Evolutionary conservation across 345 rosid genomes (phyloP), one percentile per base, ranked within the genome.

Genomic region (Sisymbrium altissimum): DNA sequence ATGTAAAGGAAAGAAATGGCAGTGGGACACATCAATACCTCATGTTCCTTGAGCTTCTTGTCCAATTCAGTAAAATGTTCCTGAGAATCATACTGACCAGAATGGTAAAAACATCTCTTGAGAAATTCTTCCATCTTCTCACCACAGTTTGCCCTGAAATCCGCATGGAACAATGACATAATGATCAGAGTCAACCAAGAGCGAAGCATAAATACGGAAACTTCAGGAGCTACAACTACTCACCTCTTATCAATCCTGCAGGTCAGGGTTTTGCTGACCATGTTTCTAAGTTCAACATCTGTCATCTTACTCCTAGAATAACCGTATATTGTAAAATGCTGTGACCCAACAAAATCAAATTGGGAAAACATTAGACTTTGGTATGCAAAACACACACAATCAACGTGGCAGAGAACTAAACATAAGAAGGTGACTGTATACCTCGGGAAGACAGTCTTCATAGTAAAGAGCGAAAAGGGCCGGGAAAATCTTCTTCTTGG

Each of bases 281-380:
- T 90, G 80, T 73, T 79, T 80, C 97, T 82, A 35, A 95, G 97
- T 66, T 95, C 99, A 25, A 80, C 93, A 81, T 92, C 97, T 1
- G 91, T 86, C 99, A 95, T 95, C 81, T 92, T 91, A 83, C 97
- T 95, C 81, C 99, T 85, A 50, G 99, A 93, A 84, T 95, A 95
- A 52, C 99, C 99, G 11, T 70, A 95, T 41, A 95, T 74, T 0
- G 97, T 90, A 77, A 95, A 95, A 78, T 92, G 96, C 99, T 96
- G 83, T 79, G 2, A 79, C 77, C 52, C 68, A 67, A 72, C 13
- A 72, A 56, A 71, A 49, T 18, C 18, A 70, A 29, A n/a, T 71
- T 60, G 21, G 25, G 17, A 45, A 68, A 40, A 8, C 46, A 71
- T 12, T 4, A 25, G 2, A 10, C 36, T 54, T 32, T 30, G 18